Percentiles rank a stretch among this genome's conserved stretches.
phyloP scores from a whole-genome alignment of 257 asterid species.

The Solanum clarkiae region DNA sequence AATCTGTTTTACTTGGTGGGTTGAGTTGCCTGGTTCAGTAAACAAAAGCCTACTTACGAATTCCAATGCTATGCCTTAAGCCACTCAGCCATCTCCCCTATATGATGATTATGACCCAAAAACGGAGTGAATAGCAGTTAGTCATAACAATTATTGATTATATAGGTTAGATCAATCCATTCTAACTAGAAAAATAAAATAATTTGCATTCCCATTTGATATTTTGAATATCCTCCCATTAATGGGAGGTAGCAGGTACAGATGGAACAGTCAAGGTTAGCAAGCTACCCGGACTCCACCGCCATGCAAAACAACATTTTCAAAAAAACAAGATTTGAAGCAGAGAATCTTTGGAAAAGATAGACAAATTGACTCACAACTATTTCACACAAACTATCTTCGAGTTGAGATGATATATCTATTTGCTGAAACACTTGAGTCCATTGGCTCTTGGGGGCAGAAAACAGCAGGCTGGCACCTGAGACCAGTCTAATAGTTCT shows the following conservation, averaged over 20 bases:
- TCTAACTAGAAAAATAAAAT: background rate
- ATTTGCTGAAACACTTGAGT: slow-evolving; percentile 41
- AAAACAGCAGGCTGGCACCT: slow-evolving; percentile 57
- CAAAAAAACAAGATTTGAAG: background rate
- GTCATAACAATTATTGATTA: background rate
- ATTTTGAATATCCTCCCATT: background rate
- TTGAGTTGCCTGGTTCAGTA: background rate
- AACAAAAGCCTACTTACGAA: background rate
- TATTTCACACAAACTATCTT: slow-evolving; percentile 25
- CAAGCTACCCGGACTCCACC: background rate
- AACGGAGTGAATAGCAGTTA: background rate
- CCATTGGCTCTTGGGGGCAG: slow-evolving; percentile 61
- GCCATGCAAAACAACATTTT: background rate
- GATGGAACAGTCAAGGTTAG: background rate
- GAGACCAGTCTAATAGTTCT: slow-evolving; percentile 65
- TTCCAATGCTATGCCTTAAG: background rate
- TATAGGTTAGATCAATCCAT: background rate
- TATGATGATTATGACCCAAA: background rate
- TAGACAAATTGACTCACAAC: slow-evolving; percentile 33
- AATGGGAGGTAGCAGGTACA: background rate
- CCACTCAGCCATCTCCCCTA: background rate
- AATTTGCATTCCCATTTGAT: background rate
- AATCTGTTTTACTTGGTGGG: background rate
- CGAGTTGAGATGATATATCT: slow-evolving; percentile 21
- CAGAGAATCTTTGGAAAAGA: background rate